Evolutionary conservation across 179 eudicot species (phyloP), one percentile per base, ranked within the genome.

Genomic region (Actinidia arguta): DNA sequence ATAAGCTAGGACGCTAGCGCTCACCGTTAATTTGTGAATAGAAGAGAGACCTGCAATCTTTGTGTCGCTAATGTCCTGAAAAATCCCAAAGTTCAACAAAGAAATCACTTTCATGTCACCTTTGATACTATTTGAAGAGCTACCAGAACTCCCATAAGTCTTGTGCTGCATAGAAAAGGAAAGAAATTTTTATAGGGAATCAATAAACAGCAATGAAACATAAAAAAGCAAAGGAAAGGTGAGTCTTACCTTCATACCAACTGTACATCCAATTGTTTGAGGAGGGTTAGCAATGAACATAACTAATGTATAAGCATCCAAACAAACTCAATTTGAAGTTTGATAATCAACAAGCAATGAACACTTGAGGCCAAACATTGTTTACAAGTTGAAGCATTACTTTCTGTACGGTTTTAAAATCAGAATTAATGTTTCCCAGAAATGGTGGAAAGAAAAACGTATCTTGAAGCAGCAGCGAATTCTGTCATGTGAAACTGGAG

Each of bases 31-130:
- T 91, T 84, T 96, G 97, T 17, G 97, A 92, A 82, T 94, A 96
- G 83, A 96, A 96, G 73, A 94, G 92, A 81, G 98, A 93, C 52
- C 99, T 95, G 79, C 98, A 95, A 68, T 93, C 98, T 88, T 92
- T 94, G 85, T 96, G 94, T n/a, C 98, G 93, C 8, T 96, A 98
- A 88, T 96, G 99, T 76, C 99, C 99, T 62, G 98, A 93, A 42
- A 96, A 88, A 89, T 96, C 99, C 99, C 97, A 95, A 24, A 96
- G 90, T 85, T 96, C 99, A 81, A 96, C 85, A 82, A 96, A 96
- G 80, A 96, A 96, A 79, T 95, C 96, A 83, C 99, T 90, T 68
- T 92, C 98, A 20, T 81, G 56, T 96, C 98, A 75, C 93, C 98
- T 83, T 86, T 92, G 66, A 92, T 83, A 88, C 98, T 93, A 87